phyloP scores from a whole-genome alignment of 2,329 filamentous ascomycete species.

The Apiospora aurea region DNA sequence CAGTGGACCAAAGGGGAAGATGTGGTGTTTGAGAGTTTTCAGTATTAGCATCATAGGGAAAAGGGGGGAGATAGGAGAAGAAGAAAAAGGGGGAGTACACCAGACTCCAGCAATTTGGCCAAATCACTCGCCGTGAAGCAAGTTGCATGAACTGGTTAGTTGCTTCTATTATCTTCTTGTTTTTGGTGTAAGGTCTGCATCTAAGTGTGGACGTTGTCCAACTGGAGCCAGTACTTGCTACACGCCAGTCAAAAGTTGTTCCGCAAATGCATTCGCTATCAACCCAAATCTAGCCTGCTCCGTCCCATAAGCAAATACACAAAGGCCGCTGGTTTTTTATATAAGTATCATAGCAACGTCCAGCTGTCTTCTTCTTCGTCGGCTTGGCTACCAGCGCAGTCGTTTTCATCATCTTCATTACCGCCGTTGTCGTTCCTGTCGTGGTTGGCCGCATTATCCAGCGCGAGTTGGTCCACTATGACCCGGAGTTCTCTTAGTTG shows the following conservation, averaged over 20 bases:
- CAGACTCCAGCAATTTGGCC: background rate
- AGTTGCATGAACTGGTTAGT: background rate
- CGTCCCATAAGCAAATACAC: background rate
- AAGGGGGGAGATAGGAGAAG: background rate
- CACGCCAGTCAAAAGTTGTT: background rate
- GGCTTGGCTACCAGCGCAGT: background rate
- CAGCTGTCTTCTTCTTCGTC: slow-evolving; percentile 12
- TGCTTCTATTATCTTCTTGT: background rate
- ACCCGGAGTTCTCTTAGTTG: slow-evolving; percentile 32
- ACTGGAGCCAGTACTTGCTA: background rate
- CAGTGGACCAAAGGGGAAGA: slow-evolving; percentile 63
- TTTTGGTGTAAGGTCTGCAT: background rate
- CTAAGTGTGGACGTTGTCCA: background rate
- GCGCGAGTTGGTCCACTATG: slow-evolving; percentile 29
- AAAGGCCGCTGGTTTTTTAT: background rate
- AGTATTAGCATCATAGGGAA: slow-evolving; percentile 52
- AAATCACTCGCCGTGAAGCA: background rate
- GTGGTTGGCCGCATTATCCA: slow-evolving; percentile 19
- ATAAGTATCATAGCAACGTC: slow-evolving; percentile 24
- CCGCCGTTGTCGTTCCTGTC: slow-evolving; percentile 19
- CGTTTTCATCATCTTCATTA: slow-evolving; percentile 13
- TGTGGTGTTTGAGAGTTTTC: slow-evolving; percentile 66
- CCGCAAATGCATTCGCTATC: background rate
- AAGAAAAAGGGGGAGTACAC: background rate
- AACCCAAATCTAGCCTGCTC: slow-evolving; percentile 6